Base-by-base conservation (phyloP, 106 monocot genomes). In the Platanthera zijinensis region DNA sequence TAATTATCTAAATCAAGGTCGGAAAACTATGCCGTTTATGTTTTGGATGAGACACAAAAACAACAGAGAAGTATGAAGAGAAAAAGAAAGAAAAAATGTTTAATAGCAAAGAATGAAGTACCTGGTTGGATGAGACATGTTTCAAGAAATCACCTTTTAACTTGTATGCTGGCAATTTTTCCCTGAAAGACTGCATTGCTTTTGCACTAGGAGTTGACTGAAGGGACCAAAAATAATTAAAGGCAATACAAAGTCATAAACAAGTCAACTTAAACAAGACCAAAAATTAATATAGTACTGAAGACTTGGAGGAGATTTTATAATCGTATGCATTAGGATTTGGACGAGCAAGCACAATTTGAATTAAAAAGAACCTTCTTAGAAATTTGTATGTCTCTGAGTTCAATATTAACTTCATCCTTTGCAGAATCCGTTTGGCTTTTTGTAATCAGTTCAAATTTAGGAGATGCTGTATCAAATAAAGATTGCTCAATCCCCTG, bases 141-240 rank as follows among this genome's bases (percentile, higher is more conserved):
- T 89, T 89, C 54, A 97, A 72, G 78, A 97, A 97, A 61, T 86
- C 82, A 67, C 88, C 89, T 80, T 84, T 91, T 56, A 89, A 62
- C 59, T 92, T 94, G 81, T 82, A 90, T 71, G 97, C 97, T 71
- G 97, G 97, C 74, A 97, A 74, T 32, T 94, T 94, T 80, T 97
- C 91, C 77, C 97, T 86, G 72, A 97, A 97, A 75, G 86, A 84
- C 71, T 90, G 94, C 97, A 94, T 93, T 57, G 84, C 84, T 84
- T 74, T 88, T 61, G 88, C 87, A 77, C 77, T 82, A 22, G 85
- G 77, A 12, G 78, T 79, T 71, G 84, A 80, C 96, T 96, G 78
- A 48, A 72, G 75, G 6, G 54, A 77, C 61, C 5, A 73, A 39
- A 10, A 66, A 46, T 32, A 13, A 54, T 52, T 56, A 52, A 32